A percentile compares a stretch with the other conserved stretches of the same genome.
Evolutionary conservation across 2,329 filamentous ascomycete species (phyloP).

Genomic region (Talaromyces sp.): DNA sequence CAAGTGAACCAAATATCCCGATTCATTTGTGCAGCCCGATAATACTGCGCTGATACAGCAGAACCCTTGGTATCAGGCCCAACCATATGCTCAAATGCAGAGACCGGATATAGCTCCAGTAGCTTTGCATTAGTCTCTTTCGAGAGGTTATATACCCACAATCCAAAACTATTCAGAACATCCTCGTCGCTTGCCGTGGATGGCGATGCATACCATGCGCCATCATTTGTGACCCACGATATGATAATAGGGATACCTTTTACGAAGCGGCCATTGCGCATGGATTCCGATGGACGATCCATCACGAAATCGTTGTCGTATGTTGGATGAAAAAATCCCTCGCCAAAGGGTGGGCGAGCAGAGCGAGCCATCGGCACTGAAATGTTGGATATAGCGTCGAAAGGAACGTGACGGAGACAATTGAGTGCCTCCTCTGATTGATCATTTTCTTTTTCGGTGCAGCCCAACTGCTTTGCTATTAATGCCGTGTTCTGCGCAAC

Average conservation of each 20-base stretch:
- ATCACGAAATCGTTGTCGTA: slow-evolving; percentile 31
- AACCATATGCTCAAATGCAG: slow-evolving; percentile 19
- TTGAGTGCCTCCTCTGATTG: slow-evolving; percentile 18
- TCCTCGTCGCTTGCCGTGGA: slow-evolving; percentile 18
- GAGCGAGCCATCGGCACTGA: slow-evolving; percentile 27
- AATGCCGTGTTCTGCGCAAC: slow-evolving; percentile 27
- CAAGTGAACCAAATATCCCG: slow-evolving; percentile 39
- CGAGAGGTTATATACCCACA: slow-evolving; percentile 17
- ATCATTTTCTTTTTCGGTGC: background rate
- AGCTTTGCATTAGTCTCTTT: slow-evolving; percentile 22
- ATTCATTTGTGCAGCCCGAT: slow-evolving; percentile 37
- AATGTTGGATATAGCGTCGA: slow-evolving; percentile 26
- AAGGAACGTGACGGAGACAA: slow-evolving; percentile 19
- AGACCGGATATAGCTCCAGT: slow-evolving; percentile 19
- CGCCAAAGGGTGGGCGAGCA: slow-evolving; percentile 21
- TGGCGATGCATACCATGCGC: slow-evolving; percentile 20
- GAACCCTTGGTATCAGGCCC: slow-evolving; percentile 4
- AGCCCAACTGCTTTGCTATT: slow-evolving; percentile 21
- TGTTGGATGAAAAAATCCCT: slow-evolving; percentile 23
- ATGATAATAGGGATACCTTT: slow-evolving; percentile 19
- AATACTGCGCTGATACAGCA: slow-evolving; percentile 34
- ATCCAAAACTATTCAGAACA: slow-evolving; percentile 18
- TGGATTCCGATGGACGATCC: slow-evolving; percentile 28
- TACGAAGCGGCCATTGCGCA: slow-evolving; percentile 27
- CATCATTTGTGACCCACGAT: slow-evolving; percentile 25